Conservation (phyloP, 805 yeast species). For the Candida pini region DNA sequence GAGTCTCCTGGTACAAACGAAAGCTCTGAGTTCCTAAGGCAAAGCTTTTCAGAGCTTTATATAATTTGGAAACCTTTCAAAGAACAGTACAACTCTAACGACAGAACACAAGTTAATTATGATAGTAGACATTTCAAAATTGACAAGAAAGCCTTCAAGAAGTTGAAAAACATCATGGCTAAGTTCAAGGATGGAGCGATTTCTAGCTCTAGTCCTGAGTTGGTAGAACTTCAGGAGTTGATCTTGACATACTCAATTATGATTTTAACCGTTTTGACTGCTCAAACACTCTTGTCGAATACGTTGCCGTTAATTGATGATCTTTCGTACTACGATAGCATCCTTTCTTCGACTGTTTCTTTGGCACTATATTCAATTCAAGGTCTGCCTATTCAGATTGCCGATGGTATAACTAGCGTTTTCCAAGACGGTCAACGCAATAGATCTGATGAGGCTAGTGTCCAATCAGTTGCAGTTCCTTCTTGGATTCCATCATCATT, state of each 20-base stretch:
- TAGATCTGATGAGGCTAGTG: conserved; percentile 10
- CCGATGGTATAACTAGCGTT: conserved; percentile 12
- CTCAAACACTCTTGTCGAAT: conserved; percentile 29
- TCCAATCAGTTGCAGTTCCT: conserved; percentile 14
- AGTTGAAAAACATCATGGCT: conserved; percentile 7
- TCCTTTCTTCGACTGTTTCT: conserved; percentile 28
- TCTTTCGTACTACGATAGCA: conserved; percentile 41
- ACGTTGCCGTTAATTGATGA: conserved; percentile 40
- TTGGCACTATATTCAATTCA: conserved; percentile 35
- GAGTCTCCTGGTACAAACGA: background rate
- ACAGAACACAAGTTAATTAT: background rate
- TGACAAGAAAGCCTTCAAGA: conserved; percentile 4
- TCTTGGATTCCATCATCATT: conserved; percentile 19
- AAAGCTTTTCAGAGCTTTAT: conserved; percentile 12
- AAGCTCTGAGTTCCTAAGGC: conserved; percentile 7
- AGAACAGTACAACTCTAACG: conserved; percentile 5
- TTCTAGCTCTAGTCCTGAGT: conserved; percentile 6
- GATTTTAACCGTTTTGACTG: conserved; percentile 10
- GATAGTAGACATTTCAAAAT: conserved; percentile 2
- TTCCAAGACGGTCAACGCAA: conserved; percentile 20
- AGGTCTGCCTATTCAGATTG: conserved; percentile 27
- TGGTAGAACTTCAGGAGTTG: conserved; percentile 18
- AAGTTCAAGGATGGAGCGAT: conserved; percentile 13
- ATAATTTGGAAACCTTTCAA: conserved; percentile 13
- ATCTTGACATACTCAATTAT: conserved; percentile 18